Evolutionary conservation across 495 filamentous ascomycete species (phyloP), one percentile per base, ranked within the genome.

Genomic region (Podospora bellae-mahoneyi): DNA sequence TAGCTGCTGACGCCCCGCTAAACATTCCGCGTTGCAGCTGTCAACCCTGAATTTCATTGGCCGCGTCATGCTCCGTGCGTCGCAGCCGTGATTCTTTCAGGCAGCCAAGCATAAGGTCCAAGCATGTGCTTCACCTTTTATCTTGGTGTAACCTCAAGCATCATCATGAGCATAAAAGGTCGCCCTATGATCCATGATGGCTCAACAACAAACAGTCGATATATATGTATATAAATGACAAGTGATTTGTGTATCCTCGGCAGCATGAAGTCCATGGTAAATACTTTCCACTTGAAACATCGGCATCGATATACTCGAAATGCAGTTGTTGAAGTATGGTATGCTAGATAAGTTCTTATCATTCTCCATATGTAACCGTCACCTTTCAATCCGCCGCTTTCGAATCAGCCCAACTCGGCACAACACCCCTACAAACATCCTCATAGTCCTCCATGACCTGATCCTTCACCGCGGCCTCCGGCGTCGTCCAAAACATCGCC

Each of bases 401-500:
- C 77, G 85, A 84, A 74, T 94, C 91, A 16, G 88, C 88, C 93
- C 93, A 97, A 65, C 89, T 93, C 26, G 94, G 93, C 72, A 86
- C 85, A 64, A 97, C 89, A 30, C 79, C 82, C 70, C 86, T 84
- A 81, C 94, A 98, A 34, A 97, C 91, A 60, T 80, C 85, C 75
- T 93, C 91, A 76, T 97, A 97, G 69, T 96, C 92, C 65, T 76
- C 73, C 73, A 96, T 93, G 68, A 80, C 83, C 73, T 83, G 79
- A 30, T 82, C 77, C 39, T 83, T 78, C 66, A 81, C 69, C 54
- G 76, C 76, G 68, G 81, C 69, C 59, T 86, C 87, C 16, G 88
- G 85, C 2, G 90, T 94, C 1, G 94, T 99, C 94, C 94, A 99
- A 66, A 99, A 97, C 94, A 97, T 97, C 4, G 94, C 91, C 94